Evolutionary conservation across 164 flowering plant species (phyloP).

Genomic region (Umbellularia californica): DNA sequence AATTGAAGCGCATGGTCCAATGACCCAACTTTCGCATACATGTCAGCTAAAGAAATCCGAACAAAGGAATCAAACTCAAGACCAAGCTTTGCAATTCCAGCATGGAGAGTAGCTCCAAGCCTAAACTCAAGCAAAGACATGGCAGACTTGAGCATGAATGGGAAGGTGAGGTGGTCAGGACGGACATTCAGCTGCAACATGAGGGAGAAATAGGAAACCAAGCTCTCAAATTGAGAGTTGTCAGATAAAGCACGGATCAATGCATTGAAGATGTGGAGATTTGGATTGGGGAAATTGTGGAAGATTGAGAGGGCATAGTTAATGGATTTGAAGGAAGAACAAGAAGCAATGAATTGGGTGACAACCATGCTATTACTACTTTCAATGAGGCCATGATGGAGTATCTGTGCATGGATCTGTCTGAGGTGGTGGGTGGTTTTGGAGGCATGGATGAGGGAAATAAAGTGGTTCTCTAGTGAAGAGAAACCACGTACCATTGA

Average conservation of each 20-base stretch:
- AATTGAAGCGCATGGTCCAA: slow-evolving; percentile 28
- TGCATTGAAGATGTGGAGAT: slow-evolving; percentile 34
- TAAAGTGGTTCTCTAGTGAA: slow-evolving; percentile 5
- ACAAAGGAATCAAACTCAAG: slow-evolving; percentile 43
- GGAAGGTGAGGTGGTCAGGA: slow-evolving; percentile 41
- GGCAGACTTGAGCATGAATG: slow-evolving; percentile 41
- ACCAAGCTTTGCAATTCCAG: slow-evolving; percentile 29
- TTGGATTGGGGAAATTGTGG: slow-evolving; percentile 17
- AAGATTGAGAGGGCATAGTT: slow-evolving; percentile 35
- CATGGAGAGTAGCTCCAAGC: slow-evolving; percentile 31
- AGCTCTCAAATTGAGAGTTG: slow-evolving; percentile 20
- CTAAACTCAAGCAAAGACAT: slow-evolving; percentile 20
- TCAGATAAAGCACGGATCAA: slow-evolving; percentile 42
- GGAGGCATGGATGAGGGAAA: slow-evolving; percentile 18
- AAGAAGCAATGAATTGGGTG: slow-evolving; percentile 42
- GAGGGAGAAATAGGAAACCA: slow-evolving; percentile 24
- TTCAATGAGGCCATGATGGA: slow-evolving; percentile 21
- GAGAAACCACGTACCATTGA: background rate
- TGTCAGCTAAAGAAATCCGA: slow-evolving; percentile 41
- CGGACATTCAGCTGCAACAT: slow-evolving; percentile 29
- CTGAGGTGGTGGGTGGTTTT: slow-evolving; percentile 26
- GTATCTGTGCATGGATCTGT: slow-evolving; percentile 46
- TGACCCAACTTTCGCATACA: slow-evolving; percentile 40
- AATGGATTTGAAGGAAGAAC: slow-evolving; percentile 24
- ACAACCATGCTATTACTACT: slow-evolving; percentile 18